Conservation (phyloP, 169 alveolate species). For the Plasmodium yoelii region DNA sequence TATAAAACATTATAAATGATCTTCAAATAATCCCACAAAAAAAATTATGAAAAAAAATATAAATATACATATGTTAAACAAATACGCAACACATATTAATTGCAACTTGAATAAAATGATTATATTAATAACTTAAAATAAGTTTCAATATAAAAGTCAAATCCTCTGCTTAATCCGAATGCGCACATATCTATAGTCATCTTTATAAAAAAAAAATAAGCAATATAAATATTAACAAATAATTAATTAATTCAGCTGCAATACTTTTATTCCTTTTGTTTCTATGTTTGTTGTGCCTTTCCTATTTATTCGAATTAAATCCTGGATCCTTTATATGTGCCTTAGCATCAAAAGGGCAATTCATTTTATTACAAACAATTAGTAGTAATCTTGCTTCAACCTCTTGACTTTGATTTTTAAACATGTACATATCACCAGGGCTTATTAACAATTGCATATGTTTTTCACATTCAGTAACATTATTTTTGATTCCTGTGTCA, state of each 20-base stretch:
- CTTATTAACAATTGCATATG: constrained; percentile 77
- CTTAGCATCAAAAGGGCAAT: constrained; percentile 65
- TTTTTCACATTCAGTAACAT: constrained; percentile 75
- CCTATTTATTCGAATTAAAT: constrained; percentile 33
- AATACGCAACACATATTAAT: constrained; percentile 3
- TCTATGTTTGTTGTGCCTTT: not conserved
- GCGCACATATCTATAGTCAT: too few relatives aligned
- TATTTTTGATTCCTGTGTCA: constrained; percentile 74
- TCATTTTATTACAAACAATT: constrained; percentile 74
- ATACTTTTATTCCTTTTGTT: not conserved
- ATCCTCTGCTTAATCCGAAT: too few relatives aligned
- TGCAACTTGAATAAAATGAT: constrained; percentile 1
- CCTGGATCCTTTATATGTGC: constrained; percentile 69
- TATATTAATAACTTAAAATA: constrained; percentile 1
- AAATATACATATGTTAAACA: constrained; percentile 33
- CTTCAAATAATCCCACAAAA: constrained; percentile 30
- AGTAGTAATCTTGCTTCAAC: constrained; percentile 60
- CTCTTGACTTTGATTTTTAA: constrained; percentile 77
- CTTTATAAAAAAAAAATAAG: too few relatives aligned
- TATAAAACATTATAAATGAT: constrained; percentile 11
- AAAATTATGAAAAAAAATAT: constrained; percentile 32
- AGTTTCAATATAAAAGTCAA: constrained; percentile 4
- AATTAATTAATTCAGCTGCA: not conserved
- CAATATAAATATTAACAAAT: too few relatives aligned
- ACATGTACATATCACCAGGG: constrained; percentile 77